Evolutionary conservation across 441 rosid species (phyloP), one percentile per base, ranked within the genome.

Genomic region (Gossypium gossypioides): DNA sequence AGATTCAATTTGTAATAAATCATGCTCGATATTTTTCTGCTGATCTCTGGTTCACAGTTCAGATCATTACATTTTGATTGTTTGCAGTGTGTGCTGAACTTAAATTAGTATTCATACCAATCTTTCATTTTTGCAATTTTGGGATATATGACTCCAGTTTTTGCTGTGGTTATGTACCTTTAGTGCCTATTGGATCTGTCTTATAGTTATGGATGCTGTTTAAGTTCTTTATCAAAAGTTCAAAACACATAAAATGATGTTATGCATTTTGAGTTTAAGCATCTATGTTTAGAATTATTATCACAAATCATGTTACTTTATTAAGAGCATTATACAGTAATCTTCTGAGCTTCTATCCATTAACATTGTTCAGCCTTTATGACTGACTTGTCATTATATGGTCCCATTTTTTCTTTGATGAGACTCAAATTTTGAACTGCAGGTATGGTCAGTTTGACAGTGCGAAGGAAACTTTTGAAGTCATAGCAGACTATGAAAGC

Each of bases 401-500:
- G 57, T 58, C 59, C 21, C 34, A 25, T 16, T 54, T 66, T 75
- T 64, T 18, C 46, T 24, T 68, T 46, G 44, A 32, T 42, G 37
- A 76, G 71, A 75, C 75, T 68, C 32, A 57, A 72, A 59, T 52
- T 76, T 79, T 78, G 63, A 74, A 76, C 64, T 87, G 87, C 84
- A 92, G 99, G 82, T 91, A 89, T 78, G 99, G 98, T 72, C 98
- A 93, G 81, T 93, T 93, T 77, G 98, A 96, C 77, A 81, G 85
- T 60, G 98, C 97, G 5, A 96, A 96, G 84, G 99, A 96, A 85
- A 96, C 98, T 61, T 96, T 93, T 82, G 98, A 96, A 86, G 98
- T 89, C 71, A 96, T 96, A 76, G 89, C 88, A 24, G 99, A 96
- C 89, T 86, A 89, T 67, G 98, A 91, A 83, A 90, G 96, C 84